phyloP scores from a whole-genome alignment of 1,139 yeast genomes.

The Yamadazyma diddensiae region DNA sequence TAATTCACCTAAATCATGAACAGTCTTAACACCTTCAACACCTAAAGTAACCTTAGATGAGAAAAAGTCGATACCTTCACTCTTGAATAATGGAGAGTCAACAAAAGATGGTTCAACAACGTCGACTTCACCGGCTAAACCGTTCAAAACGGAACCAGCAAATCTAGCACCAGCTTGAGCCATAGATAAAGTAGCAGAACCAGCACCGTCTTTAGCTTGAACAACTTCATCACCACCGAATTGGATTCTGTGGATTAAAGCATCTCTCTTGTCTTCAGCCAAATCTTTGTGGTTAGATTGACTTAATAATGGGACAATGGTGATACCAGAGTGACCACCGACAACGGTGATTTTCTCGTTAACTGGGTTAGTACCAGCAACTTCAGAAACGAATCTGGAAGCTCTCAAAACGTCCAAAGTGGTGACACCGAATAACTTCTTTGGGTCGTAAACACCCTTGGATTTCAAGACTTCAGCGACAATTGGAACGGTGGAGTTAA shows the following conservation, averaged over 20 bases:
- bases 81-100: conserved; percentile 47
- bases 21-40: conserved; percentile 52
- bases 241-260: conserved; percentile 83
- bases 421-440: conserved; percentile 87
- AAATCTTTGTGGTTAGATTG: conserved; percentile 52
- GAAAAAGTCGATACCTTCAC: conserved; percentile 55
- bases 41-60: conserved; percentile 64
- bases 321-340: conserved; percentile 97
- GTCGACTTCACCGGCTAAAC: conserved; percentile 50
- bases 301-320: conserved; percentile 87
- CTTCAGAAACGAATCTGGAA: conserved; percentile 69
- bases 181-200: conserved; percentile 94
- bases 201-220: conserved; percentile 90
- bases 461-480: conserved; percentile 82
- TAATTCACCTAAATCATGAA: conserved; percentile 56
- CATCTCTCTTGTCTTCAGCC: conserved; percentile 56
- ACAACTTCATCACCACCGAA: conserved; percentile 98
- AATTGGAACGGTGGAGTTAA: conserved; percentile 92
- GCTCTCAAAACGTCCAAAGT: conserved; percentile 90
- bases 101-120: conserved; percentile 52
- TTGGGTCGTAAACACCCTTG: conserved; percentile 72
- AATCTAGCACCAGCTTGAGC: conserved; percentile 92
- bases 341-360: conserved; percentile 75
- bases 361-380: conserved; percentile 54
- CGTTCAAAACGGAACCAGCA: conserved; percentile 58